phyloP scores from a whole-genome alignment of 2,329 filamentous ascomycete genomes.

The Emergomyces orientalis region DNA sequence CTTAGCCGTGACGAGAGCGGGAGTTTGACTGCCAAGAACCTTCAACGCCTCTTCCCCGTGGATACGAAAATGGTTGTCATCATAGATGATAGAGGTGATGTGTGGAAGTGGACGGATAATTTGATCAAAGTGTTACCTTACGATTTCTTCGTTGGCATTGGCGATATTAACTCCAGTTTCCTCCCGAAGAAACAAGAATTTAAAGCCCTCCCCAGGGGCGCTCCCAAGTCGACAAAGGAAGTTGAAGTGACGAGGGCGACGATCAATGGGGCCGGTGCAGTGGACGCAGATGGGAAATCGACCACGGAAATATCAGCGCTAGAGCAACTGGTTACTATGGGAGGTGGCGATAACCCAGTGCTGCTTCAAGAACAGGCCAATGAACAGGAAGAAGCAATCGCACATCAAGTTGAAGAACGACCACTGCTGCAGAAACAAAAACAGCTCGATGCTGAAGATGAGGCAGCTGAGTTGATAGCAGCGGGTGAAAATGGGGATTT shows the following conservation, averaged over 20 bases:
- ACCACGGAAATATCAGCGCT: conserved; percentile 46
- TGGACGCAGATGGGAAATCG: conserved; percentile 15
- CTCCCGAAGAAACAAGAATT: conserved; percentile 61
- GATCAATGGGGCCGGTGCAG: conserved; percentile 26
- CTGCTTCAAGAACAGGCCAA: conserved; percentile 66
- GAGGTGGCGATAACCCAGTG: conserved; percentile 57
- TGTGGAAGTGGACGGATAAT: conserved; percentile 90
- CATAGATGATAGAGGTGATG: conserved; percentile 92
- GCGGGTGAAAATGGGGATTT: conserved; percentile 40
- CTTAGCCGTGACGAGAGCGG: conserved; percentile 96
- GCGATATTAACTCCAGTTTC: conserved; percentile 97
- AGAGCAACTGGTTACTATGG: conserved; percentile 70
- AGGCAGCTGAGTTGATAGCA: conserved; percentile 44
- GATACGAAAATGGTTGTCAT: conserved; percentile 99
- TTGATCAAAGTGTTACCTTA: conserved; percentile 92
- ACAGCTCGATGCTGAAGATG: conserved; percentile 75
- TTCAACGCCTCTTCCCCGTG: conserved; percentile 86
- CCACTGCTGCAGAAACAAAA: conserved; percentile 90
- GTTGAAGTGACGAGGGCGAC: conserved; percentile 19
- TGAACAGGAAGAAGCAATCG: conserved; percentile 77
- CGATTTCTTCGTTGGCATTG: conserved; percentile 96
- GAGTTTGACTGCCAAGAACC: conserved; percentile 78
- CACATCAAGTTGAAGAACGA: conserved; percentile 79
- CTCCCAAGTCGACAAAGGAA: conserved; percentile 17
- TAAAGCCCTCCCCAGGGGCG: conserved; percentile 37